Evolutionary conservation across 177 flowering plant species (phyloP).

Genomic region (Vitis hybrid): DNA sequence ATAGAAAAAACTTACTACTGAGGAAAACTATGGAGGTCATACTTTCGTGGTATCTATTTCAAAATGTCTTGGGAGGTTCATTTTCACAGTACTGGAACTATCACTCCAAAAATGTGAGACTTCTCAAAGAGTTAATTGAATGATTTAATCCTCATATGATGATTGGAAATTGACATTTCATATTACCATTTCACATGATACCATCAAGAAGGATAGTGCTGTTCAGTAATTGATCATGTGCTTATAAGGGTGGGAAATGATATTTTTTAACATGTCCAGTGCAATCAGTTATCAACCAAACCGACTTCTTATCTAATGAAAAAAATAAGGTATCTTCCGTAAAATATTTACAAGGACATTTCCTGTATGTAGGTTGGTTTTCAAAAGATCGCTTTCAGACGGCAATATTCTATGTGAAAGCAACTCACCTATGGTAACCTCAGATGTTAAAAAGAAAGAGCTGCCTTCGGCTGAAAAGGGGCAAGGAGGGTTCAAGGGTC

Average conservation of each 20-base stretch:
- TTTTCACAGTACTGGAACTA: not conserved
- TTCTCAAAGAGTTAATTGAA: no score
- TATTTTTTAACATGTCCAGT: no score
- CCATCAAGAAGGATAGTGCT: no score
- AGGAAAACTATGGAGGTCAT: not conserved
- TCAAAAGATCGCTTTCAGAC: slow-evolving; percentile 91
- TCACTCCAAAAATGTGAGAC: no score
- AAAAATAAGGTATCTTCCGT: not conserved
- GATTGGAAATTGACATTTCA: no score
- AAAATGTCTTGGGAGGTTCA: not conserved
- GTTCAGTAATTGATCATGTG: no score
- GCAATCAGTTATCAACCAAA: no score
- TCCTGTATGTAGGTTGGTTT: slow-evolving; percentile 45
- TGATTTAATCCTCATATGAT: no score
- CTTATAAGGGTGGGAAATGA: no score
- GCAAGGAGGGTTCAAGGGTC: slow-evolving; percentile 36
- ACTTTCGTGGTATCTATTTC: not conserved
- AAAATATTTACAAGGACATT: not conserved
- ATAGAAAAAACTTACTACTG: not conserved
- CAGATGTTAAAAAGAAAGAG: slow-evolving; percentile 26
- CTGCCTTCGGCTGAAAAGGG: slow-evolving; percentile 33
- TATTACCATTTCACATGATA: no score
- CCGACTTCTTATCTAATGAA: no score
- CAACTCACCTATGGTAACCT: slow-evolving; percentile 35
- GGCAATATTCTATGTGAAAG: slow-evolving; percentile 72